These are phyloP conservation scores for Coemansia sp. DNA, from an alignment of 192 early-diverging fungal genomes.

Conservation along the genomic window DNA sequence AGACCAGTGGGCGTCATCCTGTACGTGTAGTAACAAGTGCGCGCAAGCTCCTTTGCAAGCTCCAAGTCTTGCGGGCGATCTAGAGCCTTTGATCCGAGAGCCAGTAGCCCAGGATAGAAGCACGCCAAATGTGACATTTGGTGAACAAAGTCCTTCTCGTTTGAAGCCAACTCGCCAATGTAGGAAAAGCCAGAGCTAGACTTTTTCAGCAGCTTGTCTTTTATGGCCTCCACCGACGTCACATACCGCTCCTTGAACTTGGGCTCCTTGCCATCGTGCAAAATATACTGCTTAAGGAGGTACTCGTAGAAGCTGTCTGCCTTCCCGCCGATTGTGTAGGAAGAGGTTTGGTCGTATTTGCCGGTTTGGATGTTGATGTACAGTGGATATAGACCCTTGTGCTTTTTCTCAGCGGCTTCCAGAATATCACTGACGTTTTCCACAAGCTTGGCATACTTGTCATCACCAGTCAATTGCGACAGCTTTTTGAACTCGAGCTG, in stretches of 20 bases:
- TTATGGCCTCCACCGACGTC: constrained; percentile 59
- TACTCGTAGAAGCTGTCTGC: constrained; percentile 97
- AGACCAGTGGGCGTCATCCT: constrained; percentile 68
- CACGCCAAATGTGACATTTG: constrained; percentile 96
- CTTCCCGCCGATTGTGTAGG: constrained; percentile 70
- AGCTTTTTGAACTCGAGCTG: constrained; percentile 88
- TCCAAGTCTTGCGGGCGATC: constrained; percentile 59
- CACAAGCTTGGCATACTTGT: constrained; percentile 67
- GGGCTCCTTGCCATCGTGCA: constrained; percentile 58
- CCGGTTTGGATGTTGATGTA: constrained; percentile 37
- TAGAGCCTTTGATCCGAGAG: constrained; percentile 59
- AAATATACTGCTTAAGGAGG: constrained; percentile 82
- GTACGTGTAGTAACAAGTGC: constrained; percentile 78
- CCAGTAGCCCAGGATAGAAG: constrained; percentile 82
- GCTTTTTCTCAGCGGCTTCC: constrained; percentile 28
- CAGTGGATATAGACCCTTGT: constrained; percentile 74
- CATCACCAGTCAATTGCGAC: constrained; percentile 66
- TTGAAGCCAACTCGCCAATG: constrained; percentile 10
- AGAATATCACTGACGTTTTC: constrained; percentile 58
- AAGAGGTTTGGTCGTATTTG: constrained; percentile 10
- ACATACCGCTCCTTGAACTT: constrained; percentile 67
- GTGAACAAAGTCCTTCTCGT: constrained; percentile 15
- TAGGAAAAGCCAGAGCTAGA: constrained; percentile 4
- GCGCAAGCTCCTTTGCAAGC: constrained; percentile 72
- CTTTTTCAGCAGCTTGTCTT: constrained; percentile 33